Evolutionary conservation across 2,329 filamentous ascomycete species (phyloP).

Genomic region (Botryotinia narcissicola): DNA sequence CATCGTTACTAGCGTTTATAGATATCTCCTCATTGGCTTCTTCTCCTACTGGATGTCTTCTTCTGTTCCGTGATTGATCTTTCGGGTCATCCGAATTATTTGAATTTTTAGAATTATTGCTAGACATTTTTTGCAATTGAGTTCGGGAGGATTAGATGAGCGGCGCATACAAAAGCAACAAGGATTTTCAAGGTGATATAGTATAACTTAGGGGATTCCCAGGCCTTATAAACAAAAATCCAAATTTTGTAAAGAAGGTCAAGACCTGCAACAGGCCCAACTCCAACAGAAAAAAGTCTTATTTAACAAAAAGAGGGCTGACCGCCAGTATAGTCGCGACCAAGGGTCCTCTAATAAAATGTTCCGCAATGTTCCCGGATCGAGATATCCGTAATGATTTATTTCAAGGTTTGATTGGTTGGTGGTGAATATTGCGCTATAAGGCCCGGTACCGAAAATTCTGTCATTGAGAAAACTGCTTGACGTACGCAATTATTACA

Average conservation of each 20-base stretch:
- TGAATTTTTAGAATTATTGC: neutral
- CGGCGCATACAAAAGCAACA: neutral
- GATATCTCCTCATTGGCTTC: neutral
- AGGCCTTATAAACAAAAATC: neutral
- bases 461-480: neutral
- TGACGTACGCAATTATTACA: neutral
- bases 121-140: neutral
- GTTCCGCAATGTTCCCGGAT: neutral
- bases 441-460: neutral
- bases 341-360: neutral
- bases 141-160: neutral
- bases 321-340: neutral
- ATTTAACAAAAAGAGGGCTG: neutral
- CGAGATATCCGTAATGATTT: neutral
- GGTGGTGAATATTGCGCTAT: neutral
- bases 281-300: neutral
- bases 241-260: neutral
- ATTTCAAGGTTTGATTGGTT: neutral
- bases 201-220: neutral
- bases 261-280: neutral
- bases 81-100: neutral
- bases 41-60: neutral
- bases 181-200: neutral
- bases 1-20: neutral
- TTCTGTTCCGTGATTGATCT: neutral